phyloP scores from a whole-genome alignment of 257 asterid species.

The Jaltomata sinuosa region DNA sequence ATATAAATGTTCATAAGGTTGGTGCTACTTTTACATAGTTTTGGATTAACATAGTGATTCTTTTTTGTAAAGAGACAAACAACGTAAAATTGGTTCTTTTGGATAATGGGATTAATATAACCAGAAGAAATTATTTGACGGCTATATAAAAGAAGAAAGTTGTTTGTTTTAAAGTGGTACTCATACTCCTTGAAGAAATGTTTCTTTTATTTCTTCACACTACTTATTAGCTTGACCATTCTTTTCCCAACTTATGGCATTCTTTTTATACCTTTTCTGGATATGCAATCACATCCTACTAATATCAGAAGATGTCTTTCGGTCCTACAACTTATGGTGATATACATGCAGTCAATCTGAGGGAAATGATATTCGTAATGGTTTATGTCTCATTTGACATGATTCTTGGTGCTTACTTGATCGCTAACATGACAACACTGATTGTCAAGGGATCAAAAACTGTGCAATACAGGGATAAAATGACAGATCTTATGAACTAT shows the following conservation, averaged over 20 bases:
- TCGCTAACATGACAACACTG: slow-evolving; percentile 94
- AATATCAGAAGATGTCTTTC: neutral
- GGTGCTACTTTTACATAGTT: neutral
- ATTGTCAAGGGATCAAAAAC: slow-evolving; percentile 93
- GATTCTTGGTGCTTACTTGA: slow-evolving; percentile 91
- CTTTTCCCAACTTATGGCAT: neutral
- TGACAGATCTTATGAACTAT: slow-evolving; percentile 73
- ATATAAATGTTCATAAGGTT: neutral
- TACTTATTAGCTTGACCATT: neutral
- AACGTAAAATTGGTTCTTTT: neutral
- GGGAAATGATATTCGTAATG: slow-evolving; percentile 95
- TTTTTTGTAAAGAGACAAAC: neutral
- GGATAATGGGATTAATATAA: neutral
- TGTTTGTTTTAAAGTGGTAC: neutral
- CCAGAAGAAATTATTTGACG: neutral
- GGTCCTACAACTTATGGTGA: slow-evolving; percentile 77
- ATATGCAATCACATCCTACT: neutral
- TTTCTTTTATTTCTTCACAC: neutral
- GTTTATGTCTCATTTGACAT: slow-evolving; percentile 81
- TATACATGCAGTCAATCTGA: slow-evolving; percentile 80
- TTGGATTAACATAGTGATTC: neutral
- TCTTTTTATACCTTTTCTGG: neutral
- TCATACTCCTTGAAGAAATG: neutral
- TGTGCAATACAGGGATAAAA: slow-evolving; percentile 77
- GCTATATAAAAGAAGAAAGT: neutral